Evolutionary conservation across 768 basidiomycete genomes (phyloP), one percentile per base, ranked within the genome.

Genomic region (Mycena metata): DNA sequence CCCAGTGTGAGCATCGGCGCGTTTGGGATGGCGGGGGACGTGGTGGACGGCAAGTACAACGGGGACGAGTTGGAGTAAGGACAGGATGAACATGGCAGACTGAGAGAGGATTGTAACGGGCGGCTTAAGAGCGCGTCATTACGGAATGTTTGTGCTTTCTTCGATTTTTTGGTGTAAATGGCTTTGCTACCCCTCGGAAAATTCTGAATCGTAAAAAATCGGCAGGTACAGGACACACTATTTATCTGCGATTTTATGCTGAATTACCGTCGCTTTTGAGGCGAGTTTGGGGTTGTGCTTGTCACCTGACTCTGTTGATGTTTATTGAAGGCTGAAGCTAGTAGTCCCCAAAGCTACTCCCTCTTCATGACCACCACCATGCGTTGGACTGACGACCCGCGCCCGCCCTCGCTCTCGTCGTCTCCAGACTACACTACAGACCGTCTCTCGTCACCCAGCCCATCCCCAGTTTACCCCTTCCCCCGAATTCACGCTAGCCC

Each of bases 401-500:
- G 67, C 2, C 60, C 67, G 3, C 67, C 57, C 0, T 69, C 62
- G 11, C 59, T 61, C 17, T 60, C 65, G 10, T 59, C 56, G 12
- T 66, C 69, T 19, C 60, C 69, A 30, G 65, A 66, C 6, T 54
- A 51, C 23, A 23, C 65, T 4, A 55, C 65, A 0, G 67, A 64
- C 57, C 56, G 47, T 5, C 63, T 60, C 30, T 64, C 62, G 7
- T 64, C 57, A 8, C 58, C 63, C n/a, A 21, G 35, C 4, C 61
- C 57, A 15, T 64, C 66, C 17, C 62, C 70, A 17, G 23, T 51
- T 23, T 59, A 55, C 67, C 49, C 59, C 13, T 64, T 68, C 19
- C 70, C 70, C 55, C 70, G 67, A 23, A 71, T 71, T 47, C 70
- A 71, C 2, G 24, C 46, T 16, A 59, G 60, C 60, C 64, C 69